Conservation (phyloP, 2,329 filamentous ascomycete genomes). For the Fragosphaeria purpurea region DNA sequence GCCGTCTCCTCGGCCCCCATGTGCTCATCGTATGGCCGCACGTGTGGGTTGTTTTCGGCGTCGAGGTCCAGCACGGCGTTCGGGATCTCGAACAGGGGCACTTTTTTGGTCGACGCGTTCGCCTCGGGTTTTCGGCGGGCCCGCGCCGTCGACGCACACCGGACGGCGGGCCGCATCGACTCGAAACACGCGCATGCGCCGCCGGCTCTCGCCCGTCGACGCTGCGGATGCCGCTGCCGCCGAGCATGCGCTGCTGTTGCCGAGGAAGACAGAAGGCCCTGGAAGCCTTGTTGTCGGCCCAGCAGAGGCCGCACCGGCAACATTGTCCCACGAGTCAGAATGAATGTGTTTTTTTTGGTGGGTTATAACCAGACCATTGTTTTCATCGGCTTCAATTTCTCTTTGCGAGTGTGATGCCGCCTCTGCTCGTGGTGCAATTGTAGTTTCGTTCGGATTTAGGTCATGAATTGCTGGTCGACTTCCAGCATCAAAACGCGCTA, state of each 20-base stretch:
- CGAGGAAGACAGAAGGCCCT: background rate
- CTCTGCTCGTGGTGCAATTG: too few species aligned
- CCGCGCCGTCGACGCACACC: background rate
- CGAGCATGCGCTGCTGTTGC: background rate
- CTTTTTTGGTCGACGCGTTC: background rate
- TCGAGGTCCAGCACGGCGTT: conserved; percentile 42
- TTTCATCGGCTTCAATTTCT: too few species aligned
- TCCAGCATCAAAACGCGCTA: too few species aligned
- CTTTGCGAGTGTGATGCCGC: too few species aligned
- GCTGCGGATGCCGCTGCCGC: background rate
- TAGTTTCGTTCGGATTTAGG: too few species aligned
- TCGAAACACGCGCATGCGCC: too few species aligned
- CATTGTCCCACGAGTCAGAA: background rate
- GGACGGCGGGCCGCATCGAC: too few species aligned
- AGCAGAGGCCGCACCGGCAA: too few species aligned
- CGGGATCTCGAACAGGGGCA: conserved; percentile 28
- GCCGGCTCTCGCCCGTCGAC: background rate
- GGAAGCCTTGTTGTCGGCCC: background rate
- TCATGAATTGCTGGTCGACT: too few species aligned
- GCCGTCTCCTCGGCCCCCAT: conserved; percentile 24
- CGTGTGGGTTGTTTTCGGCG: conserved; percentile 31
- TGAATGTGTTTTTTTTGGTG: too few species aligned
- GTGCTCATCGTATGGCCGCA: conserved; percentile 29
- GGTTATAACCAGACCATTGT: too few species aligned
- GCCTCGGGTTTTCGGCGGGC: background rate